Conservation (phyloP, 345 rosid species). For the Balakata baccata region DNA sequence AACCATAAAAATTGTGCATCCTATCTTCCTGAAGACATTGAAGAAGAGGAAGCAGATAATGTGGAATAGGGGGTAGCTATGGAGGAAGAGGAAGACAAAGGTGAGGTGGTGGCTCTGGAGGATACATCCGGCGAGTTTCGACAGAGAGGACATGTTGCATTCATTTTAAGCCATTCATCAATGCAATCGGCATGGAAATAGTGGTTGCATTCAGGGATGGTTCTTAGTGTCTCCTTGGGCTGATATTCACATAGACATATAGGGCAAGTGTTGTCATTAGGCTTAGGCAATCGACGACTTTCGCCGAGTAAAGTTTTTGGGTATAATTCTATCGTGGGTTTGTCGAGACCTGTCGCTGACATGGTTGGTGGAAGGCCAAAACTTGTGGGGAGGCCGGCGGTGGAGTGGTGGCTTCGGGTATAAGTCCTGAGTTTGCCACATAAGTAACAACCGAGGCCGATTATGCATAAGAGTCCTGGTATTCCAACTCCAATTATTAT, state of each 20-base stretch:
- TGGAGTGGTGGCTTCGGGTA: not conserved
- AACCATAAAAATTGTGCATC: not conserved
- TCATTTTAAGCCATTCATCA: conserved; percentile 56
- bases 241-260: conserved; percentile 59
- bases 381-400: not conserved
- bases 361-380: not conserved
- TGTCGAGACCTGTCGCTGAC: conserved; percentile 34
- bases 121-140: conserved; percentile 43
- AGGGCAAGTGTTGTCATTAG: conserved; percentile 46
- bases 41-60: not conserved
- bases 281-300: conserved; percentile 45
- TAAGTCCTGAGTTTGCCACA: conserved; percentile 18
- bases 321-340: conserved; percentile 45
- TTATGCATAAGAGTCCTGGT: conserved; percentile 41
- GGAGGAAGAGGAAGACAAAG: conserved; percentile 11
- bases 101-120: not conserved
- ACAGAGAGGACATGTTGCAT: conserved; percentile 57
- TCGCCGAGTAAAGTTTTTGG: conserved; percentile 54
- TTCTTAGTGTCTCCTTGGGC: conserved; percentile 46
- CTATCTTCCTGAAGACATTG: not conserved
- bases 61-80: not conserved
- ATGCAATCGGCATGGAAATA: conserved; percentile 59
- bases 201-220: conserved; percentile 57
- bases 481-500: conserved; percentile 47
- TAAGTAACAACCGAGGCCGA: conserved; percentile 31